Percentiles rank a stretch among this genome's conserved stretches.
These are phyloP conservation scores for Mycena galopus DNA, from an alignment of 768 basidiomycete species.

Conservation along the genomic window DNA sequence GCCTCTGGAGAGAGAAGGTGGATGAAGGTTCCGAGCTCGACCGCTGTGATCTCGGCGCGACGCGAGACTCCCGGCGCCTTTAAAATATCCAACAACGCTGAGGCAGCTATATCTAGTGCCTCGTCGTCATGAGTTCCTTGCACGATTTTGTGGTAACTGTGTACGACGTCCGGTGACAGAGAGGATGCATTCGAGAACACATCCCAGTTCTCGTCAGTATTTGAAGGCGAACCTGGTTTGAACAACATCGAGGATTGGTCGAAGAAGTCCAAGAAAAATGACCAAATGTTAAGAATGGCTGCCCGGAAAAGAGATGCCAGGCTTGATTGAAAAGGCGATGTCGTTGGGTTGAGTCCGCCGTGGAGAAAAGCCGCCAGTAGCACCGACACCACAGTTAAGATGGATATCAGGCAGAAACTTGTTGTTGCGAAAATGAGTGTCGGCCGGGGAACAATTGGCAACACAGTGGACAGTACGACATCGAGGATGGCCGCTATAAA, in stretches of 20 bases:
- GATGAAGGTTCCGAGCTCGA: background rate
- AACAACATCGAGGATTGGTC: too few relatives aligned
- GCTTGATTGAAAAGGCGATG: constrained; percentile 21
- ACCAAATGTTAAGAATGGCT: background rate
- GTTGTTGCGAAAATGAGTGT: constrained; percentile 13
- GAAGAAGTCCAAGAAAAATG: background rate
- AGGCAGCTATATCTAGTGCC: constrained; percentile 27
- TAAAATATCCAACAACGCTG: constrained; percentile 24
- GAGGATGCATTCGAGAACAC: background rate
- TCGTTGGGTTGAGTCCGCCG: constrained; percentile 11
- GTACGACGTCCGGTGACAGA: background rate
- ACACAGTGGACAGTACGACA: constrained; percentile 17
- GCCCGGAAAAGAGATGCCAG: constrained; percentile 8
- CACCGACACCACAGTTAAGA: background rate
- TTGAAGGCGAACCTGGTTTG: too few relatives aligned
- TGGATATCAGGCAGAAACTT: constrained; percentile 13
- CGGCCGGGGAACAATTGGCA: background rate
- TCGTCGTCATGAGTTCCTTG: constrained; percentile 35
- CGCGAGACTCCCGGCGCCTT: background rate
- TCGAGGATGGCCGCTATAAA: constrained; percentile 34
- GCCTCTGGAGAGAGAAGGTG: constrained; percentile 25
- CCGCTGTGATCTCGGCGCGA: background rate
- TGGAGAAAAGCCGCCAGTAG: background rate
- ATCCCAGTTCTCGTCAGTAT: background rate
- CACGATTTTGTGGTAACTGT: constrained; percentile 20